phyloP scores from a whole-genome alignment of 208 protist species.

The Leptomonas pyrrhocoris region DNA sequence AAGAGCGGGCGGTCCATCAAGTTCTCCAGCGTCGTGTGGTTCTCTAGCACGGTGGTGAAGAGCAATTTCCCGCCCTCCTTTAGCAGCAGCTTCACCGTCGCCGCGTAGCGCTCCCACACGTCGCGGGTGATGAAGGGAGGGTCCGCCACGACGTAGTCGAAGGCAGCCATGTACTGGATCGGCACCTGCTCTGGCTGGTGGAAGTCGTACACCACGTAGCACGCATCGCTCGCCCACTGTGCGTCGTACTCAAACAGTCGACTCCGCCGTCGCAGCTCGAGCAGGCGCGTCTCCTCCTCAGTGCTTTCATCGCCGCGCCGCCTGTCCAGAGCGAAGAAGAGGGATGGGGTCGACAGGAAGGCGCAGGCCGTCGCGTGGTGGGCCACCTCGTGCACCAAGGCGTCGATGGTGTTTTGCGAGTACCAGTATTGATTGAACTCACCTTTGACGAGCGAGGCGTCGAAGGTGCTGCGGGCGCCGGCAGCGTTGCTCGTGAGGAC shows the following conservation, averaged over 20 bases:
- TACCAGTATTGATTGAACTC: conserved; percentile 96
- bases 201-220: conserved; percentile 92
- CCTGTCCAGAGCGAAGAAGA: conserved; percentile 88
- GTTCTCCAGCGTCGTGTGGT: conserved; percentile 81
- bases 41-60: conserved; percentile 92
- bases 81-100: conserved; percentile 56
- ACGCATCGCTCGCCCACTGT: conserved; percentile 73
- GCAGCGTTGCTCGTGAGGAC: neutral
- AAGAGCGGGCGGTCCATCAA: conserved; percentile 74
- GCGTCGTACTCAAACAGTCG: conserved; percentile 88
- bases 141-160: conserved; percentile 94
- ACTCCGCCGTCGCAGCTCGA: conserved; percentile 45
- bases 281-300: conserved; percentile 25
- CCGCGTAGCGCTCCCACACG: conserved; percentile 85
- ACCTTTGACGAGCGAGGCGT: conserved; percentile 40
- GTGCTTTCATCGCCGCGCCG: conserved; percentile 23
- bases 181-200: conserved; percentile 75
- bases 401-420: conserved; percentile 76
- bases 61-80: conserved; percentile 80
- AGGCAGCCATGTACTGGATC: conserved; percentile 69
- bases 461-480: conserved; percentile 15
- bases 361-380: conserved; percentile 76
- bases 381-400: conserved; percentile 68
- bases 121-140: conserved; percentile 94
- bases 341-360: conserved; percentile 90